These are phyloP conservation scores for Eucalyptus microcorys DNA, from an alignment of 345 rosid species.

Conservation along the genomic window DNA sequence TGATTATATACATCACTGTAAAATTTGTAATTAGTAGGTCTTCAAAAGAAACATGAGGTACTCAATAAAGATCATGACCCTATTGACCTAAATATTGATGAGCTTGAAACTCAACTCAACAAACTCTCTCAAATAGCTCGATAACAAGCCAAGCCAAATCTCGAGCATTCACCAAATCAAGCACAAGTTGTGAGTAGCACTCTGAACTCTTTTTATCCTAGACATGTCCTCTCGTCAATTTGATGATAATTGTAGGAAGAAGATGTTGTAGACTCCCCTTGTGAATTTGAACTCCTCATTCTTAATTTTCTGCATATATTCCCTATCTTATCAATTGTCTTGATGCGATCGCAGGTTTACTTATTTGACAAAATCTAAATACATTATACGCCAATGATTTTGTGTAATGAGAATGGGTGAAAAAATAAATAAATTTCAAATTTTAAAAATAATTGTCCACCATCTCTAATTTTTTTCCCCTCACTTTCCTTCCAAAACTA, in stretches of 20 bases:
- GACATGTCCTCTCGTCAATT: neutral
- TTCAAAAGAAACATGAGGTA: neutral
- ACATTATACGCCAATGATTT: neutral
- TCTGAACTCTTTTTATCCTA: neutral
- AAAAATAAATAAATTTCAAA: neutral
- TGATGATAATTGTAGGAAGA: neutral
- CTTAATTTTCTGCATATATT: neutral
- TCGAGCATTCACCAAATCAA: too few relatives aligned
- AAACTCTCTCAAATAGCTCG: neutral
- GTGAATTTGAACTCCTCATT: neutral
- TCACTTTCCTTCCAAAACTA: neutral
- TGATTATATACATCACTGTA: rapidly evolving
- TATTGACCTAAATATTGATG: neutral
- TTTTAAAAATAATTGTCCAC: neutral
- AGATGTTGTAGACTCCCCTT: neutral
- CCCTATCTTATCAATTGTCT: neutral
- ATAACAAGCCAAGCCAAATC: neutral
- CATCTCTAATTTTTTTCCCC: neutral
- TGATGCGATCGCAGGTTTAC: neutral
- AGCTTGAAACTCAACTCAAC: neutral
- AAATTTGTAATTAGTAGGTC: neutral
- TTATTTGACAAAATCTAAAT: neutral
- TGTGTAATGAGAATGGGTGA: neutral
- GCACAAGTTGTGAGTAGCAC: neutral
- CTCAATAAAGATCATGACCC: neutral